Evolutionary conservation across 768 basidiomycete species (phyloP).

Genomic region (Tylopilus sp.): DNA sequence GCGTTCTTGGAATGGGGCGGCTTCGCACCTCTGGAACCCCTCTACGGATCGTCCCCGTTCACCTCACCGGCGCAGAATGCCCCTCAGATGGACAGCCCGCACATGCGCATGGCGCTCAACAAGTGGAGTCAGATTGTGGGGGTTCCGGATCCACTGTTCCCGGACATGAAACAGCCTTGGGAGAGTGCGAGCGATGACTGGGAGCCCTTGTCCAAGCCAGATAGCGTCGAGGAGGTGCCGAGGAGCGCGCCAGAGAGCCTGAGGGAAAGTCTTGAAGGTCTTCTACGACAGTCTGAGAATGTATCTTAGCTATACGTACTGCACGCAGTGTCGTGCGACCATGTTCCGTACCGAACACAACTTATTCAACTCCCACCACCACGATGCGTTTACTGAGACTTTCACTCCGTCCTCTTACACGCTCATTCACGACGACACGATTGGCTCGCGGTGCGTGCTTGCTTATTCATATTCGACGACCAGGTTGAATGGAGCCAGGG

Average conservation of each 20-base stretch:
- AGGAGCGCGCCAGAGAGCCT: conserved; percentile 14
- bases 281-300: conserved; percentile 1
- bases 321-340: no score
- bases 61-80: conserved; percentile 12
- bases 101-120: conserved; percentile 32
- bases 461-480: not conserved
- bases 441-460: conserved; percentile 17
- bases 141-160: conserved; percentile 30
- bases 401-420: conserved; percentile 10
- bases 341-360: conserved; percentile 20
- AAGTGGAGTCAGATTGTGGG: conserved; percentile 34
- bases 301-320: no score
- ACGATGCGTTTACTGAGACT: conserved; percentile 7
- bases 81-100: conserved; percentile 15
- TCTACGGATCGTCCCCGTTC: conserved; percentile 30
- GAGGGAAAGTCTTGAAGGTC: conserved; percentile 22
- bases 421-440: conserved; percentile 20
- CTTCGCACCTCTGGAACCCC: conserved; percentile 28
- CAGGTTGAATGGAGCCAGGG: not conserved
- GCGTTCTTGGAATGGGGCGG: conserved; percentile 32
- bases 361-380: not conserved
- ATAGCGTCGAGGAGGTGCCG: conserved; percentile 5
- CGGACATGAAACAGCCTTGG: conserved; percentile 22
- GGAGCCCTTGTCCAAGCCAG: conserved; percentile 26
- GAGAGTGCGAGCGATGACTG: conserved; percentile 10